Conservation (phyloP, 306 rosid species). For the Parietaria judaica region DNA sequence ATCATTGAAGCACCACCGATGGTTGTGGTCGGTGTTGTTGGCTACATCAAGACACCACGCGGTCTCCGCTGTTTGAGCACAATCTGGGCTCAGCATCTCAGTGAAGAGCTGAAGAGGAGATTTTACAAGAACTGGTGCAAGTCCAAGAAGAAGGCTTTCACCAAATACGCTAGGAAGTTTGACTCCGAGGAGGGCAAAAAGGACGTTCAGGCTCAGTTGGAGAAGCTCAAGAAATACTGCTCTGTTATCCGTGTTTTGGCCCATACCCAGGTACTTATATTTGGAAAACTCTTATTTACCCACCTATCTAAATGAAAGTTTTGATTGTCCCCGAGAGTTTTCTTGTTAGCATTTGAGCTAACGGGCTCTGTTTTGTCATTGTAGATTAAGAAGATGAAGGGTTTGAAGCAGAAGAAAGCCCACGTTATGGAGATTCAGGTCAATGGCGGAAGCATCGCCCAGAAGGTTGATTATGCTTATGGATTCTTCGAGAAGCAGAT, state of each 20-base stretch:
- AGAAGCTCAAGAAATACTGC: conserved; percentile 10
- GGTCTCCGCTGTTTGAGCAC: conserved; percentile 11
- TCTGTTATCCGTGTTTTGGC: conserved; percentile 11
- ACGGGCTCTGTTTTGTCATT: background rate
- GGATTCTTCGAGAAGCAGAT: conserved; percentile 15
- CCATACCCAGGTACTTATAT: conserved; percentile 9
- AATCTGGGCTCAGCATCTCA: conserved; percentile 14
- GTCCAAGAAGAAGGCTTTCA: conserved; percentile 17
- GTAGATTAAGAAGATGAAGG: conserved; percentile 11
- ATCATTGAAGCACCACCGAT: conserved; percentile 10
- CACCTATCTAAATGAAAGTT: background rate
- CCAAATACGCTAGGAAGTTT: conserved; percentile 6
- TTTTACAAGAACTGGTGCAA: conserved; percentile 19
- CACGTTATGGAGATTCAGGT: conserved; percentile 15
- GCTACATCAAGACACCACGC: conserved; percentile 15
- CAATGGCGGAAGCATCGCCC: conserved; percentile 8
- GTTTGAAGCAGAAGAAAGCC: conserved; percentile 18
- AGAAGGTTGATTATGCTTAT: conserved; percentile 14
- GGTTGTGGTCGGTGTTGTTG: conserved; percentile 15
- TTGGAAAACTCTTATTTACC: no score
- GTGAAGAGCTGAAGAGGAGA: conserved; percentile 15
- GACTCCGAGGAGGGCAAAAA: conserved; percentile 13
- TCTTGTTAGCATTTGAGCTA: no score
- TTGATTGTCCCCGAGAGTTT: no score
- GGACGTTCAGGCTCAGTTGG: conserved; percentile 13